Conservation (phyloP, 2,329 filamentous ascomycete genomes). For the Mariannaea elegans region DNA sequence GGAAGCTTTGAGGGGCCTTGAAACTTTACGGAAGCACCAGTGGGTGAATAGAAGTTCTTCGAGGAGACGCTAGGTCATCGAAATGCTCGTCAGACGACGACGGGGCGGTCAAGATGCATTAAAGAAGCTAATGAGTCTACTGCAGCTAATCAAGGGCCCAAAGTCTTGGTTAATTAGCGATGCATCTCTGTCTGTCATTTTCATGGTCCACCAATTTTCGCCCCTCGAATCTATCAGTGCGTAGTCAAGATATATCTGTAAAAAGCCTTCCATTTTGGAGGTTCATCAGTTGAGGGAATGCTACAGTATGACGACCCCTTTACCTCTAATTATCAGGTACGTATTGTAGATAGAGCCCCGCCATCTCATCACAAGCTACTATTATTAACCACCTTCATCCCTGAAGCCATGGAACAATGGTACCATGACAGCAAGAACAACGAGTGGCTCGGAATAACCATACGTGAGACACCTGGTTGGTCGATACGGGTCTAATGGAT, state of each 20-base stretch:
- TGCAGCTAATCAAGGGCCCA: neutral
- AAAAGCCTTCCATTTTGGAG: neutral
- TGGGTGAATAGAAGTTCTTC: neutral
- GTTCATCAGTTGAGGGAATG: too few species aligned
- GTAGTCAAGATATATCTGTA: neutral
- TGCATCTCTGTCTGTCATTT: neutral
- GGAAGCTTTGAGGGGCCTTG: neutral
- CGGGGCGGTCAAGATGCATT: neutral
- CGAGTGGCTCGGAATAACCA: conserved; percentile 2
- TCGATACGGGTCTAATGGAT: neutral
- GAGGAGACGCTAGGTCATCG: too few species aligned
- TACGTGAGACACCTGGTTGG: conserved; percentile 6
- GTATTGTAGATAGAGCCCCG: neutral
- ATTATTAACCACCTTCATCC: conserved; percentile 18
- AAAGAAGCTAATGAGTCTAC: neutral
- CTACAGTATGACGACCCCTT: neutral
- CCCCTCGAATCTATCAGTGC: too few species aligned
- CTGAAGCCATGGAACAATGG: too few species aligned
- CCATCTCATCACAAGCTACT: conserved; percentile 11
- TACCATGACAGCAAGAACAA: too few species aligned
- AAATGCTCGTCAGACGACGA: neutral
- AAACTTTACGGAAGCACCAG: neutral
- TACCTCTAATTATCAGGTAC: neutral
- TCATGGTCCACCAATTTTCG: neutral
- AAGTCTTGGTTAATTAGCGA: neutral